These are phyloP conservation scores for Bruguiera gymnorhiza DNA, from an alignment of 345 rosid species.

Conservation along the genomic window DNA sequence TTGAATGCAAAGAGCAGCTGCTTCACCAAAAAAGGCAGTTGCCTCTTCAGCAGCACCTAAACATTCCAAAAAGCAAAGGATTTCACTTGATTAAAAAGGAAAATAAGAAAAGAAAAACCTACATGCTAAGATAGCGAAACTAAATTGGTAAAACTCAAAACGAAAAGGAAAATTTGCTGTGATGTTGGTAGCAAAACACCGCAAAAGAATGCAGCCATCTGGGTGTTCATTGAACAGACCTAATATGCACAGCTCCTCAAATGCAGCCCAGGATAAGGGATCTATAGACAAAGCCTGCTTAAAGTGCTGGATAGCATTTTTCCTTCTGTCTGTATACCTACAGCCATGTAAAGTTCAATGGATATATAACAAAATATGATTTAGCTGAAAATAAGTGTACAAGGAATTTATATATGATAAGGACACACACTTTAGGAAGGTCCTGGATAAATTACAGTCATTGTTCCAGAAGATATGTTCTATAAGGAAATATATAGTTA, in stretches of 20 bases:
- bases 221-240: conserved; percentile 43
- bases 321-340: conserved; percentile 94
- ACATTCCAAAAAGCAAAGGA: conserved; percentile 5
- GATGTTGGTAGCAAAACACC: conserved; percentile 4
- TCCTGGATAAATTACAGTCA: neutral
- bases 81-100: neutral
- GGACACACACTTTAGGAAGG: neutral
- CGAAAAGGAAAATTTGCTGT: neutral
- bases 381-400: neutral
- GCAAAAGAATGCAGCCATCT: neutral
- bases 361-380: conserved; percentile 9
- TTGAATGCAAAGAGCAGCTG: conserved; percentile 79
- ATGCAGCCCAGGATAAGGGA: conserved; percentile 95
- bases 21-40: conserved; percentile 76
- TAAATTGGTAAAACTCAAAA: neutral
- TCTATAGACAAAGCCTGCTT: conserved; percentile 78
- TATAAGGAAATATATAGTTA: too few species aligned
- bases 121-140: neutral
- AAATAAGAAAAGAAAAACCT: conserved; percentile 5
- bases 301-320: conserved; percentile 73
- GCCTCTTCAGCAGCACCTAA: conserved; percentile 95
- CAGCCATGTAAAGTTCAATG: conserved; percentile 16
- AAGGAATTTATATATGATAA: neutral
- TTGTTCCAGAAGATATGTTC: too few species aligned
- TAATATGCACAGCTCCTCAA: conserved; percentile 84